Evolutionary conservation across 2,329 filamentous ascomycete species (phyloP), one percentile per base, ranked within the genome.

Genomic region (Trichoderma polysporum): DNA sequence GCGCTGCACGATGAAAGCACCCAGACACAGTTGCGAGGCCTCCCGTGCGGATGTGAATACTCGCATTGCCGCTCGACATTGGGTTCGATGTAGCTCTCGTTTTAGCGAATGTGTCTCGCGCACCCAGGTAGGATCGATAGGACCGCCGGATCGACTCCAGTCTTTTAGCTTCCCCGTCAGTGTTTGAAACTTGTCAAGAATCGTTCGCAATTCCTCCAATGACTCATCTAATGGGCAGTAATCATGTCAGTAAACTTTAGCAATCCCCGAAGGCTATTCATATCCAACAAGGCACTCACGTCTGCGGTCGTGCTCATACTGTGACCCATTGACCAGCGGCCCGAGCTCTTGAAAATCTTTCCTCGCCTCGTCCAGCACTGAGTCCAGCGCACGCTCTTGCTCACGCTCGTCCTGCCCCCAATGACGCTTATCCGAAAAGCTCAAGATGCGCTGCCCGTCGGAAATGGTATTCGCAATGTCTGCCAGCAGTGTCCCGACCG

Each of bases 331-430:
- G 63, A 88, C 81, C 50, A 88, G 78, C 54, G 80, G 79, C 25
- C 82, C 81, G 67, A 88, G 78, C 72, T 85, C 82, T 76, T 88
- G 86, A 70, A 88, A 88, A 76, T 88, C 86, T 74, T 81, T 82
- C 76, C 84, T 86, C 66, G 86, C 86, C 70, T 87, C 85, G 73
- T 87, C 84, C 60, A 88, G 79, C n/a, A 82, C 79, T 39, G 81
- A 78, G 71, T 87, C 83, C 63, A 88, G 79, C 57, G 84, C 82
- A 66, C 81, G 83, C 66, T 84, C 75, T 77, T 88, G 86, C 73
- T 88, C 85, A 73, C 86, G 83, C 78, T 88, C 86, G 79, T 87
- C 85, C 25, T 80, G 78, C 0, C 82, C 84, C 86, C 86, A 88
- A 69, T 84, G 82, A 52, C 81, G 81, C 76, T 87, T 87, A 75